These are phyloP conservation scores for Phytophthora syringae DNA, from an alignment of 352 stramenopile species.

Conservation along the genomic window DNA sequence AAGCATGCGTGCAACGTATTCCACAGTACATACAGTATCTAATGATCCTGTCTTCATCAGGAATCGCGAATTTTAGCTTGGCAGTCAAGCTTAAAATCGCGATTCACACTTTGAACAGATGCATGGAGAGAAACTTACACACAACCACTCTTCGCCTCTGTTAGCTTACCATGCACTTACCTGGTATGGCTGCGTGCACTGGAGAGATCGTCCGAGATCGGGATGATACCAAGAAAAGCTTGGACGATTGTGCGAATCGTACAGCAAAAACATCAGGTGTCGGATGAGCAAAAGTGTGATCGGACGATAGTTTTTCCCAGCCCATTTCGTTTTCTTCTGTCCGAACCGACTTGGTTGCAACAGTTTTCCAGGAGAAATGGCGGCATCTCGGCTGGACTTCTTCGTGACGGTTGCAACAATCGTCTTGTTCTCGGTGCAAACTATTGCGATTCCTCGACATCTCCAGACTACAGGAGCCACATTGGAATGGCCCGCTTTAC, in stretches of 20 bases:
- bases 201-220: too few species aligned
- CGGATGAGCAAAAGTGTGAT: neutral
- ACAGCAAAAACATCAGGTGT: neutral
- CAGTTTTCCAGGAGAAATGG: neutral
- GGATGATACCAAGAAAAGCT: conserved; percentile 2
- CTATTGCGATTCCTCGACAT: conserved; percentile 3
- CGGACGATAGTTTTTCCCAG: neutral
- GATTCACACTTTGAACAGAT: neutral
- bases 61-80: too few species aligned
- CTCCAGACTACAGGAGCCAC: conserved; percentile 6
- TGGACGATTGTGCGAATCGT: neutral
- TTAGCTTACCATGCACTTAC: too few species aligned
- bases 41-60: too few species aligned
- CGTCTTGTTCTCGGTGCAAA: neutral
- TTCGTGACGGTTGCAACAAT: conserved; percentile 7
- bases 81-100: too few species aligned
- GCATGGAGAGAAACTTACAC: neutral
- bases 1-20: neutral
- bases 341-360: neutral
- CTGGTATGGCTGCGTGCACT: neutral
- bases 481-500: conserved; percentile 32
- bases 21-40: too few species aligned
- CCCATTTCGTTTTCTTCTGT: conserved; percentile 17
- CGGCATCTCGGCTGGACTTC: conserved; percentile 1
- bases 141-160: too few species aligned